Conservation (phyloP, 371 early-diverging fungal genomes). For the Dichotomocladium elegans region DNA sequence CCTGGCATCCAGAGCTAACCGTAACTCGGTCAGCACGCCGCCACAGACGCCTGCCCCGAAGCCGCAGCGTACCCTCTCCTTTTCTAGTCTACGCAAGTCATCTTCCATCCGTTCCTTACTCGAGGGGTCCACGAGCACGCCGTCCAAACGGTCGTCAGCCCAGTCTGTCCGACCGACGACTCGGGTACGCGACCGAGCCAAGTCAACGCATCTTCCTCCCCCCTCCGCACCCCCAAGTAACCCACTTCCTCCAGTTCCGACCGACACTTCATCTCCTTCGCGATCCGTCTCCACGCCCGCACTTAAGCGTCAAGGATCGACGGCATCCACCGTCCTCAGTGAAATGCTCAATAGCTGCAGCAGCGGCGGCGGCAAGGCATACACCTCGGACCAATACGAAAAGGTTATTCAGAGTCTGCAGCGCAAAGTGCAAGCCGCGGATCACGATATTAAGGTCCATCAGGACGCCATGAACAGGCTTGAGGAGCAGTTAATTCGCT, state of each 20-base stretch:
- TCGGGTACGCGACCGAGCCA: slow-evolving; percentile 8
- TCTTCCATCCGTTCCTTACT: slow-evolving; percentile 18
- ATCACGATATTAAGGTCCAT: slow-evolving; percentile 38
- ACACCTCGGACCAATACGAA: slow-evolving; percentile 39
- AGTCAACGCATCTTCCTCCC: slow-evolving; percentile 24
- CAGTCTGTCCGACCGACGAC: slow-evolving; percentile 18
- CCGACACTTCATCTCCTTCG: slow-evolving; percentile 1
- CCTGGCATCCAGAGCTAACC: not conserved
- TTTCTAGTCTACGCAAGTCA: slow-evolving; percentile 28
- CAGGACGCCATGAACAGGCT: slow-evolving; percentile 43
- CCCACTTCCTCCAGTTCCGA: slow-evolving; percentile 43
- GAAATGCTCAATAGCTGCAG: slow-evolving; percentile 2
- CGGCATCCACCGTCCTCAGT: slow-evolving; percentile 5
- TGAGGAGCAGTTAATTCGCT: slow-evolving; percentile 30
- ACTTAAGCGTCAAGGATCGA: slow-evolving; percentile 1
- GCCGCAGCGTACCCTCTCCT: slow-evolving; percentile 2
- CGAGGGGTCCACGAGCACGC: not conserved
- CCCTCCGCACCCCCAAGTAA: slow-evolving; percentile 42
- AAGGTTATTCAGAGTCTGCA: slow-evolving; percentile 44
- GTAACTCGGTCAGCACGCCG: slow-evolving; percentile 21
- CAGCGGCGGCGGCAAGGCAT: no score
- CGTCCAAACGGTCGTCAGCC: slow-evolving; percentile 14
- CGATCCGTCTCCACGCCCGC: slow-evolving; percentile 4
- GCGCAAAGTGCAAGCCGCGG: slow-evolving; percentile 31
- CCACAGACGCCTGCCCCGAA: slow-evolving; percentile 36